Evolutionary conservation across 1,284 basidiomycete species (phyloP).

Genomic region (Golubevia sp.): DNA sequence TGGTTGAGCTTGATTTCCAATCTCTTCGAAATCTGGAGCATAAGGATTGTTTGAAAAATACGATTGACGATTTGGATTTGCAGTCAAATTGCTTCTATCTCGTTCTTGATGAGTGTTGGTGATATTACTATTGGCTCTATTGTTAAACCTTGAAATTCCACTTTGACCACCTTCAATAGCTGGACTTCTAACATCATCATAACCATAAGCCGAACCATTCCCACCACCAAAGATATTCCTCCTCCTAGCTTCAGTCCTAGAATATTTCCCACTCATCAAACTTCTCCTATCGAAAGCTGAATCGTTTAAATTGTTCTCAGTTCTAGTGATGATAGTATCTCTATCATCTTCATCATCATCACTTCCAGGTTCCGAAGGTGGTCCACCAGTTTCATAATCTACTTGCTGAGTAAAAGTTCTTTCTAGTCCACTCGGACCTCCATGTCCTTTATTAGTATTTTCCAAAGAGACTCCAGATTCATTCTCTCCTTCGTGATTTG

Average conservation of each 20-base stretch:
- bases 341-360: slow-evolving; percentile 19
- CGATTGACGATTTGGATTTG: no score
- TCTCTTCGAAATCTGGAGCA: slow-evolving; percentile 50
- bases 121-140: no score
- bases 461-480: slow-evolving; percentile 11
- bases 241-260: slow-evolving; percentile 37
- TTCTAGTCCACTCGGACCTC: slow-evolving; percentile 20
- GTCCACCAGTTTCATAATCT: slow-evolving; percentile 50
- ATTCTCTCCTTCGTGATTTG: slow-evolving; percentile 15
- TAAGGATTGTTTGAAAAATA: slow-evolving; percentile 22
- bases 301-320: slow-evolving; percentile 18
- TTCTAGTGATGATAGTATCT: slow-evolving; percentile 36
- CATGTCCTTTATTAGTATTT: not conserved
- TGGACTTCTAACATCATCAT: slow-evolving; percentile 8
- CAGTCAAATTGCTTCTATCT: no score
- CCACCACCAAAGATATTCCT: slow-evolving; percentile 36
- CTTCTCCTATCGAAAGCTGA: slow-evolving; percentile 32
- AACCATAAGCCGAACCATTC: slow-evolving; percentile 15
- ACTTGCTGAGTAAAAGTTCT: slow-evolving; percentile 51
- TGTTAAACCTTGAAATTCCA: no score
- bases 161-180: no score
- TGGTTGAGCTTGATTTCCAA: slow-evolving; percentile 11
- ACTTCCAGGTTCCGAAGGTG: slow-evolving; percentile 34
- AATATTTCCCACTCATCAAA: slow-evolving; percentile 13
- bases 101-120: no score